Base-by-base conservation (phyloP, 2,329 filamentous ascomycete genomes). In the Xylariaceae sp. region DNA sequence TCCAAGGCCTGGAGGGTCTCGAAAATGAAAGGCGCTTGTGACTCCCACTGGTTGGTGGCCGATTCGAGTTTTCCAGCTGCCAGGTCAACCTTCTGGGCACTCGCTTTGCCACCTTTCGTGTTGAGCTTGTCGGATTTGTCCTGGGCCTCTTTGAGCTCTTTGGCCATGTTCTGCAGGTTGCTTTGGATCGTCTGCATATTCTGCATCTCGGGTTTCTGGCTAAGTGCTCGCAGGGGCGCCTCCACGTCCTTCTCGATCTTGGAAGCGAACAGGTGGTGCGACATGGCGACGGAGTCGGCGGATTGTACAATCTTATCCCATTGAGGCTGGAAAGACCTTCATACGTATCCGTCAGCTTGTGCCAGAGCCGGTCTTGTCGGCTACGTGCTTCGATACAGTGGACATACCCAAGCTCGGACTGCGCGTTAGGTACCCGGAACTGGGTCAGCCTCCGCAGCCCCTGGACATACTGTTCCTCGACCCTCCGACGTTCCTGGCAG, bases 1-100 rank as follows among this genome's bases (percentile, higher is more conserved):
- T 98, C 92, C 19, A 93, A 67, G 5, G 85, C 82, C 57, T 98
- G 92, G 17, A 98, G 74, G 40, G 81, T 83, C 61, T 98, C 92
- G 53, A 94, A 95, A 40, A 95, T 83, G 59, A 86, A 96, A 1
- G 92, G 92, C 11, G 92, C 87, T 58, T 94, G 88, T 1, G 87
- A 88, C 36, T 94, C 81, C 92, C 92, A 98, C 55, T 94, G 83
- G 45, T 81, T 74, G 28, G 71, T 76, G n/a, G 87, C 82, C 39
- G 77, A 77, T 43, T 94, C 84, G 27, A 93, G 75, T 44, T 79
- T 80, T 13, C 76, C 67, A 9, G 76, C 71, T 10, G 87, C 88
- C 42, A 72, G 72, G 27, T 88, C 83, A 24, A 92, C 75, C 59
- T 92, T 94, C 38, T 78, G 76, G 3, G 80, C 72, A 49, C 77